phyloP scores from a whole-genome alignment of 2,329 filamentous ascomycete genomes.

The Salinomyces thailandicus region DNA sequence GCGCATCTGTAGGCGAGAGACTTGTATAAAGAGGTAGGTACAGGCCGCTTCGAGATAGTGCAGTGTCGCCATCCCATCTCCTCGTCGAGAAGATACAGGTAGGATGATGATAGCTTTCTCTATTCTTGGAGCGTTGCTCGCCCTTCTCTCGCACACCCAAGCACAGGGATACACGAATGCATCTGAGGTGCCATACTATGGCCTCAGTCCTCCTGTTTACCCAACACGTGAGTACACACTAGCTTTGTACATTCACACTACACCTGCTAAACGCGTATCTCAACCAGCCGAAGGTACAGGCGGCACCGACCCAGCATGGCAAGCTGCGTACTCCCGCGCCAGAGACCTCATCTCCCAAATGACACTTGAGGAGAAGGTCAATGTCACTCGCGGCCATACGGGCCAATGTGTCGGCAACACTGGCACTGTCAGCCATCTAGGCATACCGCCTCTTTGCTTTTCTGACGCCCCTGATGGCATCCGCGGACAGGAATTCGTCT shows the following conservation, averaged over 20 bases:
- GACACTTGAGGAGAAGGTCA: constrained; percentile 27
- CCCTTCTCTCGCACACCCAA: not conserved
- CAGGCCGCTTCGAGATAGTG: too few species aligned
- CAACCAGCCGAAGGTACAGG: constrained; percentile 6
- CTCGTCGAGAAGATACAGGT: too few species aligned
- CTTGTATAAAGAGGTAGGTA: too few species aligned
- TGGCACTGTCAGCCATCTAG: constrained; percentile 58
- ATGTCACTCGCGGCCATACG: constrained; percentile 22
- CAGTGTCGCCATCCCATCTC: too few species aligned
- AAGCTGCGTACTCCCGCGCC: constrained; percentile 21
- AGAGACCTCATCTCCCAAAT: constrained; percentile 22
- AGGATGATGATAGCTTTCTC: not conserved
- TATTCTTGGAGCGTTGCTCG: not conserved
- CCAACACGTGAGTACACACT: constrained; percentile 17
- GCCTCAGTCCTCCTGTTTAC: constrained; percentile 18
- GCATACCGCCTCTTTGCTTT: constrained; percentile 48
- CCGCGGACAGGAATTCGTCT: constrained; percentile 61
- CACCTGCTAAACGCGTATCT: not conserved
- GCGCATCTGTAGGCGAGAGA: too few species aligned
- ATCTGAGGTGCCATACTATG: constrained; percentile 8
- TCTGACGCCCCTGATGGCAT: constrained; percentile 41
- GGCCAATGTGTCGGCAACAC: constrained; percentile 60
- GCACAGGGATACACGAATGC: constrained; percentile 6
- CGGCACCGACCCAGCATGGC: constrained; percentile 18
- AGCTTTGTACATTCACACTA: not conserved